These are phyloP conservation scores for Aspergillus tanneri DNA, from an alignment of 2,329 filamentous ascomycete genomes.

Conservation along the genomic window DNA sequence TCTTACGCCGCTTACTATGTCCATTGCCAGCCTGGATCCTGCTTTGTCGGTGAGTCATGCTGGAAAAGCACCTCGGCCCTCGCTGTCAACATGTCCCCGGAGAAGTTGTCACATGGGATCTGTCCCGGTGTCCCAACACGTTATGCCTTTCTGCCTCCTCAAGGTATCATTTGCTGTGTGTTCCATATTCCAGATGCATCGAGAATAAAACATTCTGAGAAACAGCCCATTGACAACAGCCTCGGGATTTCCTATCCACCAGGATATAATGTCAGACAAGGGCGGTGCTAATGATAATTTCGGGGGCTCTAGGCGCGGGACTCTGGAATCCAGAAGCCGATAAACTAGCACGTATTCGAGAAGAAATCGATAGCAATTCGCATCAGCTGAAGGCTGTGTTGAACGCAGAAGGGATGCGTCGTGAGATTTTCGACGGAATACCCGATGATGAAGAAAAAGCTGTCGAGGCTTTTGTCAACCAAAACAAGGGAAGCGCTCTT, in stretches of 20 bases:
- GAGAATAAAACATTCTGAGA: background rate
- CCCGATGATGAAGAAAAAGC: conserved; percentile 58
- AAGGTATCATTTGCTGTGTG: background rate
- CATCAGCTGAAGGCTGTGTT: conserved; percentile 68
- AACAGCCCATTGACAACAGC: background rate
- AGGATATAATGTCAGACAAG: background rate
- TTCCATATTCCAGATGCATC: background rate
- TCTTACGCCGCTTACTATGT: conserved; percentile 88
- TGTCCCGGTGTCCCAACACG: background rate
- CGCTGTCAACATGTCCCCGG: background rate
- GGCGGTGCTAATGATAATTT: conserved; percentile 8
- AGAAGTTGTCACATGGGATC: background rate
- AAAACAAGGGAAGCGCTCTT: conserved; percentile 71
- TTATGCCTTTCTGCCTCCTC: background rate
- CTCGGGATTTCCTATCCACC: background rate
- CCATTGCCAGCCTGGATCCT: conserved; percentile 70
- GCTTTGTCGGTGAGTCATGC: conserved; percentile 65
- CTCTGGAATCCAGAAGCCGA: conserved; percentile 74
- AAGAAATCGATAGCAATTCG: conserved; percentile 72
- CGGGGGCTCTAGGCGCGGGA: conserved; percentile 62
- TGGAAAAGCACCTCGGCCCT: background rate
- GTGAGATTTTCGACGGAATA: conserved; percentile 62
- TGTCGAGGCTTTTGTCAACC: conserved; percentile 66
- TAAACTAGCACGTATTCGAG: conserved; percentile 66
- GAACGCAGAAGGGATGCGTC: conserved; percentile 59